Conservation (phyloP, 1,284 basidiomycete species). For the Porodaedalea pini region DNA sequence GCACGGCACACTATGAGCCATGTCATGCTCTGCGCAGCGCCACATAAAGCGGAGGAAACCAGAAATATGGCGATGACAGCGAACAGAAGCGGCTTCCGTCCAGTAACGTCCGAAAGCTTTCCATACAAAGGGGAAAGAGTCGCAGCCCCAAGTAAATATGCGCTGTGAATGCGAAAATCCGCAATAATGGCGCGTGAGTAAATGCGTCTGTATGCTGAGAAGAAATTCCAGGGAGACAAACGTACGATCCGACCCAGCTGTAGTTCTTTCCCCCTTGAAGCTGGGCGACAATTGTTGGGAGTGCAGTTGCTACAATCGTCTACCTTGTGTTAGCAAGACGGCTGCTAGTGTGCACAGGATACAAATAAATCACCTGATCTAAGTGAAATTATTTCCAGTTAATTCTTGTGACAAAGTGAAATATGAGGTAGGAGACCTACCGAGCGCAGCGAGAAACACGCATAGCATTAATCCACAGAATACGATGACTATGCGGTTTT, state of each 20-base stretch:
- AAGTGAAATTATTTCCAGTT: not conserved
- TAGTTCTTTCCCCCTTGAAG: constrained; percentile 68
- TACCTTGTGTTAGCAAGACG: constrained; percentile 26
- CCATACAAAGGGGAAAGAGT: constrained; percentile 71
- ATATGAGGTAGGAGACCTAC: constrained; percentile 24
- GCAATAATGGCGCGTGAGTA: not conserved
- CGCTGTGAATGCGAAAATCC: constrained; percentile 36
- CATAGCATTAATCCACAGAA: constrained; percentile 40
- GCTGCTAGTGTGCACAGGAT: not conserved
- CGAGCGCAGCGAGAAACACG: constrained; percentile 41
- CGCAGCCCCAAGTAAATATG: constrained; percentile 72
- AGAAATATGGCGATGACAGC: constrained; percentile 67
- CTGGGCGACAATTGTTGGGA: constrained; percentile 71
- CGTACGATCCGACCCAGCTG: constrained; percentile 73
- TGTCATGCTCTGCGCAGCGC: constrained; percentile 74
- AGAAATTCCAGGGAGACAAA: constrained; percentile 21
- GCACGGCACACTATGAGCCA: constrained; percentile 74
- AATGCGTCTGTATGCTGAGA: not conserved
- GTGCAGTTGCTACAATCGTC: constrained; percentile 78
- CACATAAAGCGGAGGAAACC: constrained; percentile 79
- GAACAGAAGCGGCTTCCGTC: constrained; percentile 75
- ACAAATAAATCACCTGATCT: not conserved
- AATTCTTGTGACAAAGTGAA: not conserved
- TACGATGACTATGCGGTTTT: constrained; percentile 40
- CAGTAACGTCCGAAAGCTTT: constrained; percentile 65